These are phyloP conservation scores for Diaporthe destruens DNA, from an alignment of 2,329 filamentous ascomycete species.

Conservation along the genomic window DNA sequence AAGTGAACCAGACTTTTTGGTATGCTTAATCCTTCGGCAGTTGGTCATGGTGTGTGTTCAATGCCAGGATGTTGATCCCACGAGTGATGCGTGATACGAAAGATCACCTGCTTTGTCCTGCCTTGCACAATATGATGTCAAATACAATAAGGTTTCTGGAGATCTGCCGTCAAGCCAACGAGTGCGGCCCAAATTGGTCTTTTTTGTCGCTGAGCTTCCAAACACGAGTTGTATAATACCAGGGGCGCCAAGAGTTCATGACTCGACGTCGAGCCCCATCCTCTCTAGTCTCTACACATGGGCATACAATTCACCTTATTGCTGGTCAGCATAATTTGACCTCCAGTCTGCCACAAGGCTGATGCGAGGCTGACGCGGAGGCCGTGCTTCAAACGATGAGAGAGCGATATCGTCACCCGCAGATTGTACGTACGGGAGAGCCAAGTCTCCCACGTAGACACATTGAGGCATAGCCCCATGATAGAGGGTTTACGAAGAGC, in stretches of 20 bases:
- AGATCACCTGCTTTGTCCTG: not conserved
- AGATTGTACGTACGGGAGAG: not conserved
- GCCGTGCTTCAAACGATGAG: not conserved
- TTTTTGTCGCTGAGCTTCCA: too few species aligned
- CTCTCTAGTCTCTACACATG: not conserved
- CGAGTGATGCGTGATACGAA: not conserved
- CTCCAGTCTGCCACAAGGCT: constrained; percentile 1
- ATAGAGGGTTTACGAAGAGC: not conserved
- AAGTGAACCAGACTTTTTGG: not conserved
- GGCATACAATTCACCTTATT: not conserved
- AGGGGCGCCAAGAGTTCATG: constrained; percentile 13
- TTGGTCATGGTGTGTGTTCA: not conserved
- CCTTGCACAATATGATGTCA: too few species aligned
- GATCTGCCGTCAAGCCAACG: not conserved
- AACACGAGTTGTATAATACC: not conserved
- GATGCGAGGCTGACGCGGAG: not conserved
- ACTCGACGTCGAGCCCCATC: constrained; percentile 3
- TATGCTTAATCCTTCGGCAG: constrained; percentile 7
- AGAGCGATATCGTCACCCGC: not conserved
- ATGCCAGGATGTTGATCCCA: constrained; percentile 8
- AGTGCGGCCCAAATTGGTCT: not conserved
- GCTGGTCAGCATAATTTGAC: not conserved
- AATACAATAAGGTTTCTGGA: not conserved
- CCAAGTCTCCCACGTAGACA: not conserved
- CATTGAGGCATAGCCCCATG: not conserved